These are phyloP conservation scores for Trametes meyenii DNA, from an alignment of 768 basidiomycete genomes.

Conservation along the genomic window DNA sequence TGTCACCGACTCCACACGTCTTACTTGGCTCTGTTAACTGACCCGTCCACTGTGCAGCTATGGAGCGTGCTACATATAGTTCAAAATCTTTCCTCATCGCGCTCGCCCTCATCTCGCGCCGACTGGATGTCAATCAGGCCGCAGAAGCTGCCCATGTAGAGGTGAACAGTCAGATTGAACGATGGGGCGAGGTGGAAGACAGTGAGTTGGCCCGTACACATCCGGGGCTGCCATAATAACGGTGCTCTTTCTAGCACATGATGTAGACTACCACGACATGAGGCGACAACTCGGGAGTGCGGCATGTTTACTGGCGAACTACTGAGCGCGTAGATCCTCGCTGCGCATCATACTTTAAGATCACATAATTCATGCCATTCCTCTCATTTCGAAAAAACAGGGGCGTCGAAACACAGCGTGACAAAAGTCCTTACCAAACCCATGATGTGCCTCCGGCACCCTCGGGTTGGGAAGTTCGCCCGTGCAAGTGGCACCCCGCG, in stretches of 20 bases:
- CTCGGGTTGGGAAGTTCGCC: too few species aligned
- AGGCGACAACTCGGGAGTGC: conserved; percentile 84
- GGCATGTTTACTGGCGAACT: conserved; percentile 50
- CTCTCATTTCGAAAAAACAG: not conserved
- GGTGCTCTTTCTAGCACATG: conserved; percentile 70
- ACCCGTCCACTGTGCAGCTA: conserved; percentile 50
- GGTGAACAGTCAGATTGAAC: conserved; percentile 92
- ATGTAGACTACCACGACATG: conserved; percentile 96
- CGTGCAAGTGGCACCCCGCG: too few species aligned
- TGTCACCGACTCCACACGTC: conserved; percentile 29
- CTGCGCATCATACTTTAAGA: not conserved
- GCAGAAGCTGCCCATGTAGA: conserved; percentile 87
- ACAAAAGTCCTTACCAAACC: too few species aligned
- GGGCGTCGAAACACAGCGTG: too few species aligned
- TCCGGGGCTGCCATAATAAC: not conserved
- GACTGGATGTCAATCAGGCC: conserved; percentile 81
- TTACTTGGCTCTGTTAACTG: not conserved
- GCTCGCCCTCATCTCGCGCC: conserved; percentile 78
- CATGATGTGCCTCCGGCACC: too few species aligned
- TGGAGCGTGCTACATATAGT: conserved; percentile 88
- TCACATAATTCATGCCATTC: not conserved
- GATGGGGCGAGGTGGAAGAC: conserved; percentile 99
- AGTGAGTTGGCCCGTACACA: conserved; percentile 57
- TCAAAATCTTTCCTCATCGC: conserved; percentile 92
- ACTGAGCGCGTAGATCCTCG: not conserved